Conservation (phyloP, 2,329 filamentous ascomycete species). For the Podosphaera fusca region DNA sequence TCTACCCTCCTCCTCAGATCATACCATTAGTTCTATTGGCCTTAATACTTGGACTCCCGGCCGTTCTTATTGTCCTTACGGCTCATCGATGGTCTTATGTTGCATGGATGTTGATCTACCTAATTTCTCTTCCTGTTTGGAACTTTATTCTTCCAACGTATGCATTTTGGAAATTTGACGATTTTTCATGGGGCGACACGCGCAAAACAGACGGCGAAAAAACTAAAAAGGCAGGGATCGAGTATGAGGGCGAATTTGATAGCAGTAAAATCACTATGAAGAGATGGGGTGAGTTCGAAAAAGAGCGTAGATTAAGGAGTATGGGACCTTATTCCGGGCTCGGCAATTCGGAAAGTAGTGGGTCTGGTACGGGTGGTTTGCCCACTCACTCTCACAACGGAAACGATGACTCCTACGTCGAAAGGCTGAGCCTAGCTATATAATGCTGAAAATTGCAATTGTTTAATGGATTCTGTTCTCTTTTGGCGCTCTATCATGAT, state of each 20-base stretch:
- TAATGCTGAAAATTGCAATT: neutral
- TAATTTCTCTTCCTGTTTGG: slow-evolving; percentile 83
- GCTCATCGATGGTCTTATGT: slow-evolving; percentile 86
- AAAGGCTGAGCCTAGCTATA: too few relatives aligned
- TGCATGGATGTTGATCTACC: slow-evolving; percentile 91
- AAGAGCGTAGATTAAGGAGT: slow-evolving; percentile 24
- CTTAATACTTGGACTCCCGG: slow-evolving; percentile 82
- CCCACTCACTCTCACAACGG: neutral
- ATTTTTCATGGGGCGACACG: slow-evolving; percentile 98
- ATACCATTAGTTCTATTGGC: slow-evolving; percentile 78
- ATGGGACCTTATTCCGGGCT: slow-evolving; percentile 7
- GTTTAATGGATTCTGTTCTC: neutral
- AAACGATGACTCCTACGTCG: neutral
- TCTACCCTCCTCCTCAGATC: slow-evolving; percentile 51
- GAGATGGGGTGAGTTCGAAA: slow-evolving; percentile 91
- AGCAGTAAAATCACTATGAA: slow-evolving; percentile 99
- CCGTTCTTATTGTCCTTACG: slow-evolving; percentile 74
- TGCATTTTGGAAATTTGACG: slow-evolving; percentile 98
- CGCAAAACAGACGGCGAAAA: slow-evolving; percentile 84
- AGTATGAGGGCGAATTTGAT: slow-evolving; percentile 89
- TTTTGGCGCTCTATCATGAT: too few relatives aligned
- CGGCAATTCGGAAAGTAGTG: slow-evolving; percentile 7
- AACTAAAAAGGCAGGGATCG: slow-evolving; percentile 65
- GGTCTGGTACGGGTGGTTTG: neutral
- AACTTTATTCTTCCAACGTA: slow-evolving; percentile 90